phyloP scores from a whole-genome alignment of 352 stramenopile species.

The Pythium phragmitis region DNA sequence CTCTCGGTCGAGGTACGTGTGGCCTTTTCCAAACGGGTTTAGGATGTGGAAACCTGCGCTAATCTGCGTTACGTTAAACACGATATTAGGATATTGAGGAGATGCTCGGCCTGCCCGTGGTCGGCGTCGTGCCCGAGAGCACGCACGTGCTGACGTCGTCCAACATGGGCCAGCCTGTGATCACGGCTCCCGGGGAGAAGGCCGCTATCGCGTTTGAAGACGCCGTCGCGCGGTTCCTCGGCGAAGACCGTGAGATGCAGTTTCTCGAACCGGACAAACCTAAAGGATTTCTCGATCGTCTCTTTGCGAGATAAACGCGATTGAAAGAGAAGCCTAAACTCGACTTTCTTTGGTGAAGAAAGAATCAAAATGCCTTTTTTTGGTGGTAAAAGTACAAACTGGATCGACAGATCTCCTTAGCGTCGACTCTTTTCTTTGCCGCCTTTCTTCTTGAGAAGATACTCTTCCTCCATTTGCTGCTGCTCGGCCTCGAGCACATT shows the following conservation, averaged over 20 bases:
- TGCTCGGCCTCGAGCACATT: conserved; percentile 81
- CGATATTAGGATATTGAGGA: conserved; percentile 85
- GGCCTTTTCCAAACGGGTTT: background rate
- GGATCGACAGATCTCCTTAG: conserved; percentile 3
- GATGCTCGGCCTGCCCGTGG: conserved; percentile 88
- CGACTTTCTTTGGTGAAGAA: background rate
- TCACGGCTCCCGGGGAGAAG: conserved; percentile 70
- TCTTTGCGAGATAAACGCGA: conserved; percentile 52
- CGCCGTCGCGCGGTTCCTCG: conserved; percentile 89
- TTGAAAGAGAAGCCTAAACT: too few species aligned
- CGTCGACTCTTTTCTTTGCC: conserved; percentile 73
- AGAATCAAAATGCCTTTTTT: background rate
- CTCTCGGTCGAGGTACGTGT: conserved; percentile 74
- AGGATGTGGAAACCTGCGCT: background rate
- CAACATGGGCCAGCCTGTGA: conserved; percentile 92
- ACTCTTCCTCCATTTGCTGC: conserved; percentile 72
- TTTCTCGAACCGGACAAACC: conserved; percentile 85
- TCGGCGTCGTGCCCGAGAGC: conserved; percentile 91
- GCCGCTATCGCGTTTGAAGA: conserved; percentile 84
- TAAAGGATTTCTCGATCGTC: conserved; percentile 73
- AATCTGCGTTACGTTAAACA: background rate
- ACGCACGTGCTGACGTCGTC: conserved; percentile 90
- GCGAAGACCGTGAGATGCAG: conserved; percentile 83
- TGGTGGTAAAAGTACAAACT: background rate
- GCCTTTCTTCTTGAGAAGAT: conserved; percentile 75